A percentile compares a stretch with the other conserved stretches of the same genome.
Evolutionary conservation across 1,284 basidiomycete genomes (phyloP).

Genomic region (Chondrostereum purpureum): DNA sequence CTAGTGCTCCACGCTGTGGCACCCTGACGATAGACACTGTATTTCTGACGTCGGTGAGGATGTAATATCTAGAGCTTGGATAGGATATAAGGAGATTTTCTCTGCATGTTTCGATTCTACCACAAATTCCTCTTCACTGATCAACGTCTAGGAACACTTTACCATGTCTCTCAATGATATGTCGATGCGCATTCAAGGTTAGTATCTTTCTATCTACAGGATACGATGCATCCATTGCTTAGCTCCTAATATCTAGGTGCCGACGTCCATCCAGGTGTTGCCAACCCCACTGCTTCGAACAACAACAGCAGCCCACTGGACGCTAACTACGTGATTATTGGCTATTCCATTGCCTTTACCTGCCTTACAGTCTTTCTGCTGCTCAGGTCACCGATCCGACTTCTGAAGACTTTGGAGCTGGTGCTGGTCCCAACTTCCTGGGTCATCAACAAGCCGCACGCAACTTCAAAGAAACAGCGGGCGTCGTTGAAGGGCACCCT

Average conservation of each 20-base stretch:
- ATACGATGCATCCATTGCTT: background rate
- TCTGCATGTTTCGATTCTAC: too few relatives aligned
- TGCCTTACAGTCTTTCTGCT: background rate
- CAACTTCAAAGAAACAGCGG: slow-evolving; percentile 32
- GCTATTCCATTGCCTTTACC: too few relatives aligned
- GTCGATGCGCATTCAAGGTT: background rate
- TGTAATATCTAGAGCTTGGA: background rate
- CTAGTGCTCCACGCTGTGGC: background rate
- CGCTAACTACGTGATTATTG: slow-evolving; percentile 40
- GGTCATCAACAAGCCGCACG: slow-evolving; percentile 30
- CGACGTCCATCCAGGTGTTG: slow-evolving; percentile 36
- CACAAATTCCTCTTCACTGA: too few relatives aligned
- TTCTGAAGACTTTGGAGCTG: slow-evolving; percentile 30
- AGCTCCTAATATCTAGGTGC: slow-evolving; percentile 18
- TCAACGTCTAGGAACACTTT: too few relatives aligned
- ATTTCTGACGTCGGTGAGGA: background rate
- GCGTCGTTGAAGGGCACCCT: slow-evolving; percentile 43
- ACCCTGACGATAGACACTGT: background rate
- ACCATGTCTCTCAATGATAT: slow-evolving; percentile 5
- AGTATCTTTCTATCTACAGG: too few relatives aligned
- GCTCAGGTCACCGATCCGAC: slow-evolving; percentile 35
- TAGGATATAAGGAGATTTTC: background rate
- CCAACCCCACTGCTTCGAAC: slow-evolving; percentile 37
- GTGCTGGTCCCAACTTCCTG: slow-evolving; percentile 32
- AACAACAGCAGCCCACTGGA: slow-evolving; percentile 29